A percentile compares a stretch with the other conserved stretches of the same genome.
These are phyloP conservation scores for Phytophthora podocarpi DNA, from an alignment of 352 stramenopile species.

Conservation along the genomic window DNA sequence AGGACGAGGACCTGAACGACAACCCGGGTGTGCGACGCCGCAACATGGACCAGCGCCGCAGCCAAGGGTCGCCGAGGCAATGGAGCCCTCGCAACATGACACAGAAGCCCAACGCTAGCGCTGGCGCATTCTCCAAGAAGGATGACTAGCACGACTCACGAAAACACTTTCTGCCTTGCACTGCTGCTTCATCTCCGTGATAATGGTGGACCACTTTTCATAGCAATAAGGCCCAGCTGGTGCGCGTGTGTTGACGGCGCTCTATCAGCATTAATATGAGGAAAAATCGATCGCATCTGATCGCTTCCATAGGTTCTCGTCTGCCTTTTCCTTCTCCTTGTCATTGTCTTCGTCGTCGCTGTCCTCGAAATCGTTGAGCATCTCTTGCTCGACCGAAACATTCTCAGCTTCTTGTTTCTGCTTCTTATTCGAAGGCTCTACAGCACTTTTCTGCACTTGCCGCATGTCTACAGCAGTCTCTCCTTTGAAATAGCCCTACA, in stretches of 20 bases:
- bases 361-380: constrained; percentile 89
- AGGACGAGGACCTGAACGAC: constrained; percentile 65
- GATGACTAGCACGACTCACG: constrained; percentile 42
- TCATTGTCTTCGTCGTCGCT: constrained; percentile 64
- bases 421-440: constrained; percentile 20
- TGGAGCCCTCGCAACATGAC: constrained; percentile 22
- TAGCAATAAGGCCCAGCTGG: constrained; percentile 4
- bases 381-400: constrained; percentile 75
- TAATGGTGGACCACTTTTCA: not conserved
- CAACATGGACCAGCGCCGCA: constrained; percentile 34
- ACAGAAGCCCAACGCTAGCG: constrained; percentile 29
- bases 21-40: constrained; percentile 47
- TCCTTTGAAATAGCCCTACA: constrained; percentile 77
- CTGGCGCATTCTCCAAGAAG: constrained; percentile 56
- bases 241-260: constrained; percentile 1
- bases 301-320: constrained; percentile 55
- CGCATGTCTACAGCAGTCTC: constrained; percentile 80
- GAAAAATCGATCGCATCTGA: constrained; percentile 82
- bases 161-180: not conserved
- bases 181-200: not conserved
- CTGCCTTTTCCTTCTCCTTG: constrained; percentile 18
- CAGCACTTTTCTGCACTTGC: constrained; percentile 26
- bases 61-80: constrained; percentile 32
- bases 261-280: constrained; percentile 44
- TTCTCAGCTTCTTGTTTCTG: constrained; percentile 32